Conservation (phyloP, 208 protist species). For the Leishmania aethiopica region DNA sequence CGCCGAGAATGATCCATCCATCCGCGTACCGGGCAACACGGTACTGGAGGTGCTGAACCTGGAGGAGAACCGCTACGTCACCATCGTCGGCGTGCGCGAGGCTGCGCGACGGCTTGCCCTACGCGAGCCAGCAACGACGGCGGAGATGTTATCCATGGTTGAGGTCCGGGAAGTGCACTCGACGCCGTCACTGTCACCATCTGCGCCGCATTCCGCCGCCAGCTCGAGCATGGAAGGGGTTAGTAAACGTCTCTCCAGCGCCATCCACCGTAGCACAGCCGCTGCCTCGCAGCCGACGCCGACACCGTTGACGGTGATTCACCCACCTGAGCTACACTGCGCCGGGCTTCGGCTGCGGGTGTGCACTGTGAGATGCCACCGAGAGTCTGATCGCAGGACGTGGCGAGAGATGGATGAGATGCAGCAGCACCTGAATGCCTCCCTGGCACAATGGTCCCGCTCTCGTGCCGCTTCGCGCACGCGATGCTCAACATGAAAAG, state of each 20-base stretch:
- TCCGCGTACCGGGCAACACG: conserved; percentile 85
- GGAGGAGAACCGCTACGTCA: conserved; percentile 69
- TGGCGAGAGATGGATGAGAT: conserved; percentile 47
- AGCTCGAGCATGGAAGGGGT: not conserved
- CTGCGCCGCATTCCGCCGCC: not conserved
- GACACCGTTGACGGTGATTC: conserved; percentile 23
- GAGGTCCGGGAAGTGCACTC: conserved; percentile 19
- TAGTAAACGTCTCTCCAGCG: conserved; percentile 7
- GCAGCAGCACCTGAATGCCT: conserved; percentile 45
- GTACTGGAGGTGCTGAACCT: conserved; percentile 84
- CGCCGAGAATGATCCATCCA: conserved; percentile 41
- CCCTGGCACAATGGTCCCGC: conserved; percentile 34
- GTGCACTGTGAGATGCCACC: conserved; percentile 46
- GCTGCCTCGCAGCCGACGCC: not conserved
- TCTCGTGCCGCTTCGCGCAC: not conserved
- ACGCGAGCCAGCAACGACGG: conserved; percentile 62
- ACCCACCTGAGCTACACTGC: conserved; percentile 76
- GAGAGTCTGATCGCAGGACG: conserved; percentile 19
- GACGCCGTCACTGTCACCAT: conserved; percentile 10
- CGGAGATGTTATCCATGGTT: conserved; percentile 59
- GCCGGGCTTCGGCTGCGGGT: conserved; percentile 57
- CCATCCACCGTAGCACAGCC: conserved; percentile 6
- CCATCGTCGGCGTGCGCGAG: conserved; percentile 58
- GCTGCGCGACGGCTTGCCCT: conserved; percentile 65
- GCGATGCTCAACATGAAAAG: not conserved